Evolutionary conservation across 139 green algal genomes (phyloP).

Genomic region (Picochlorum sp.): DNA sequence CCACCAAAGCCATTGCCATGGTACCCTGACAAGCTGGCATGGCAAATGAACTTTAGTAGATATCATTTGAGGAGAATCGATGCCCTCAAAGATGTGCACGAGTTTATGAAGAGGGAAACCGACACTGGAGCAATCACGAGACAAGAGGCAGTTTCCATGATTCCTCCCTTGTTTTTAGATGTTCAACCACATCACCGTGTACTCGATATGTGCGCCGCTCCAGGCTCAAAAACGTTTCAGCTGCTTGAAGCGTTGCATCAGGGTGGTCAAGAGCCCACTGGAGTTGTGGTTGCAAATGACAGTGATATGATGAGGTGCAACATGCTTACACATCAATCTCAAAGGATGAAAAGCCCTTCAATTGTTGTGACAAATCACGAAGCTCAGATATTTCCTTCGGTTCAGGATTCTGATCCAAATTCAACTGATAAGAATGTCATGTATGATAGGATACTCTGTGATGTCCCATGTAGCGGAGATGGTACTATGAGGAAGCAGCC

Average conservation of each 20-base stretch:
- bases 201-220: slow-evolving; percentile 96
- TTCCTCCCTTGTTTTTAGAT: slow-evolving; percentile 93
- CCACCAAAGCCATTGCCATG: slow-evolving; percentile 70
- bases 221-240: slow-evolving; percentile 96
- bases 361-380: slow-evolving; percentile 93
- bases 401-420: background rate
- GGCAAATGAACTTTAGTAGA: slow-evolving; percentile 82
- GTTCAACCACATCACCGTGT: slow-evolving; percentile 89
- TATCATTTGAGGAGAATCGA: slow-evolving; percentile 67
- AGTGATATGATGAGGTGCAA: slow-evolving; percentile 90
- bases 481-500: slow-evolving; percentile 94
- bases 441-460: slow-evolving; percentile 91
- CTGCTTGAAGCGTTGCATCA: slow-evolving; percentile 87
- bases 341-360: slow-evolving; percentile 79
- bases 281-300: slow-evolving; percentile 95
- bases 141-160: slow-evolving; percentile 98
- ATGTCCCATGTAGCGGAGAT: slow-evolving; percentile 96
- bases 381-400: slow-evolving; percentile 70
- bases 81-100: slow-evolving; percentile 61
- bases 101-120: slow-evolving; percentile 71
- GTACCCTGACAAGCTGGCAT: slow-evolving; percentile 91
- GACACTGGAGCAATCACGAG: slow-evolving; percentile 85
- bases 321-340: slow-evolving; percentile 94
- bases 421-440: slow-evolving; percentile 23
- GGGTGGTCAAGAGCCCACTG: slow-evolving; percentile 24